phyloP scores from a whole-genome alignment of 2,329 filamentous ascomycete species.

The Zasmidium angulare region DNA sequence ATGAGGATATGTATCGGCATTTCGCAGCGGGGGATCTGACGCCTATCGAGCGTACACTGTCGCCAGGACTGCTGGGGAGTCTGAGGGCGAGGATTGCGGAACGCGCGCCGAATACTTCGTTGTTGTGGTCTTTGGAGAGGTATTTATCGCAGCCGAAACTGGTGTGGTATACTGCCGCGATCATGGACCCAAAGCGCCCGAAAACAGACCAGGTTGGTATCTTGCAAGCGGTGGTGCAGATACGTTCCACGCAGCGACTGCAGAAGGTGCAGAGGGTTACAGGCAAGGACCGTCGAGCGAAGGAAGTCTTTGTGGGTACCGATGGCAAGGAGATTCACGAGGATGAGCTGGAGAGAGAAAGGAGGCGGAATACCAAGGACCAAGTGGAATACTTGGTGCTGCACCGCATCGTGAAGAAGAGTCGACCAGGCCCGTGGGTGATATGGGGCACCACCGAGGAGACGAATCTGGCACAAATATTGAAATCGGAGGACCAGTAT shows the following conservation, averaged over 20 bases:
- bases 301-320: constrained; percentile 34
- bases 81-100: constrained; percentile 36
- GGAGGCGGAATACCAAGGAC: constrained; percentile 38
- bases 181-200: constrained; percentile 26
- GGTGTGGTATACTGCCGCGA: constrained; percentile 19
- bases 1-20: constrained; percentile 47
- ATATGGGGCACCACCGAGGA: constrained; percentile 51
- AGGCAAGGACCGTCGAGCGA: constrained; percentile 15
- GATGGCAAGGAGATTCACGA: constrained; percentile 33
- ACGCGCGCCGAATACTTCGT: constrained; percentile 36
- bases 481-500: not conserved
- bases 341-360: constrained; percentile 36
- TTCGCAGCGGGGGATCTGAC: constrained; percentile 44
- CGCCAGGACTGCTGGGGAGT: constrained; percentile 22
- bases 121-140: constrained; percentile 32
- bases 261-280: constrained; percentile 23
- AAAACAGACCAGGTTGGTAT: constrained; percentile 23
- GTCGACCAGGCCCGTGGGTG: constrained; percentile 47
- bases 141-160: constrained; percentile 28
- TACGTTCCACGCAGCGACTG: constrained; percentile 30
- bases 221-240: constrained; percentile 33
- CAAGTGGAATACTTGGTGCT: constrained; percentile 53
- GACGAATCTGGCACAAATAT: constrained; percentile 41
- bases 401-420: constrained; percentile 44
- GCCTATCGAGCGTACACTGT: constrained; percentile 21